These are phyloP conservation scores for Sclerotinia nivalis DNA, from an alignment of 2,329 filamentous ascomycete species.

Conservation along the genomic window DNA sequence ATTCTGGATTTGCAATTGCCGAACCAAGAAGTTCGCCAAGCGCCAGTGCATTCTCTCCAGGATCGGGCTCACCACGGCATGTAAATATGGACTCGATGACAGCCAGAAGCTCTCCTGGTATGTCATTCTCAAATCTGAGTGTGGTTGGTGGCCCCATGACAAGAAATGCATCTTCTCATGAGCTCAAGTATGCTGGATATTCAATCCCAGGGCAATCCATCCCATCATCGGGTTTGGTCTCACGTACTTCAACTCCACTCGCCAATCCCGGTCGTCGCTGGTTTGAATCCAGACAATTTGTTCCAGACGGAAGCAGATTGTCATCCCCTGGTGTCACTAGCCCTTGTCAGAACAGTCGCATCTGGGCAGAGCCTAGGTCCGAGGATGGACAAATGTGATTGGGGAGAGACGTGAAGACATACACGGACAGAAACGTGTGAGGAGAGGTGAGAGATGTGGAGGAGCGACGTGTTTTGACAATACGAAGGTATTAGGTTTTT, in stretches of 20 bases:
- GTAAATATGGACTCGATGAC: background rate
- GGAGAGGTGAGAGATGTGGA: background rate
- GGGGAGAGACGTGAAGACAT: background rate
- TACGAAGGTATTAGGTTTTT: background rate
- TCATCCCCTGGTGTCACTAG: background rate
- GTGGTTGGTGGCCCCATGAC: background rate
- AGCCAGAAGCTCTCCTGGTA: slow-evolving; percentile 8
- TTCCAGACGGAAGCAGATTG: background rate
- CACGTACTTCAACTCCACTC: background rate
- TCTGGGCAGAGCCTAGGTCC: background rate
- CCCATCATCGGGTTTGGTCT: background rate
- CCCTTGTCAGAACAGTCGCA: background rate
- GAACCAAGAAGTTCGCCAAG: background rate
- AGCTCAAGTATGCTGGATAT: background rate
- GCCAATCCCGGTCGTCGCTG: background rate
- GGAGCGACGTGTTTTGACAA: background rate
- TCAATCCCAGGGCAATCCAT: background rate
- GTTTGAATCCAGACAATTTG: slow-evolving; percentile 4
- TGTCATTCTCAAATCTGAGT: background rate
- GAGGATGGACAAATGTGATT: background rate
- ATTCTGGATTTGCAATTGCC: background rate
- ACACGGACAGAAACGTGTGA: background rate
- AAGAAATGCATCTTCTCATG: background rate
- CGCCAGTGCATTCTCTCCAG: background rate
- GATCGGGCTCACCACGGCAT: background rate